These are phyloP conservation scores for Yarrowia bubula DNA, from an alignment of 805 yeast genomes.

Conservation along the genomic window DNA sequence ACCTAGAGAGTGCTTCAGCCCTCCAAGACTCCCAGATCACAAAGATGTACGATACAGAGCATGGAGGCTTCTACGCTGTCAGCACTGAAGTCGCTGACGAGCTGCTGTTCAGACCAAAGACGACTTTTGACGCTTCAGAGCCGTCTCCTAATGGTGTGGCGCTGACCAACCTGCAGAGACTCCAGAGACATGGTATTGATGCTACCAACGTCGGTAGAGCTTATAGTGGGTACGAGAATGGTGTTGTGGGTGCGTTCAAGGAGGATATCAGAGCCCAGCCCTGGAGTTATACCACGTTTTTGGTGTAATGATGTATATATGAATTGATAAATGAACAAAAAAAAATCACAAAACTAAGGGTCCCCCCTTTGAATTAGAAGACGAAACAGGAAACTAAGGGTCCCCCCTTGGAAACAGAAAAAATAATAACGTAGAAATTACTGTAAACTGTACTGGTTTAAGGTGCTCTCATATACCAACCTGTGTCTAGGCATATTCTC, in stretches of 20 bases:
- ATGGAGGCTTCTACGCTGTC: conserved; percentile 39
- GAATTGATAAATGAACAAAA: neutral
- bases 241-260: conserved; percentile 28
- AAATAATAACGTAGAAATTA: no score
- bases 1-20: conserved; percentile 37
- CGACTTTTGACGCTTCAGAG: conserved; percentile 41
- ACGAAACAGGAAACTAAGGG: no score
- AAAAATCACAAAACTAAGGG: no score
- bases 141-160: conserved; percentile 43
- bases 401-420: no score
- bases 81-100: conserved; percentile 30
- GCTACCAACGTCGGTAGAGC: conserved; percentile 23
- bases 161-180: conserved; percentile 36
- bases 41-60: conserved; percentile 39
- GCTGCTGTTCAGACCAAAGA: conserved; percentile 40
- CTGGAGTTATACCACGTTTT: conserved; percentile 25
- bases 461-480: no score
- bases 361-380: no score
- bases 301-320: conserved; percentile 7
- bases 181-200: conserved; percentile 28
- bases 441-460: no score
- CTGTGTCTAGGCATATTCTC: no score
- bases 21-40: conserved; percentile 39
- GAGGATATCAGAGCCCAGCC: conserved; percentile 32
- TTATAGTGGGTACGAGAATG: conserved; percentile 20